Conservation (phyloP, 1,284 basidiomycete genomes). For the Peniophora sp. region DNA sequence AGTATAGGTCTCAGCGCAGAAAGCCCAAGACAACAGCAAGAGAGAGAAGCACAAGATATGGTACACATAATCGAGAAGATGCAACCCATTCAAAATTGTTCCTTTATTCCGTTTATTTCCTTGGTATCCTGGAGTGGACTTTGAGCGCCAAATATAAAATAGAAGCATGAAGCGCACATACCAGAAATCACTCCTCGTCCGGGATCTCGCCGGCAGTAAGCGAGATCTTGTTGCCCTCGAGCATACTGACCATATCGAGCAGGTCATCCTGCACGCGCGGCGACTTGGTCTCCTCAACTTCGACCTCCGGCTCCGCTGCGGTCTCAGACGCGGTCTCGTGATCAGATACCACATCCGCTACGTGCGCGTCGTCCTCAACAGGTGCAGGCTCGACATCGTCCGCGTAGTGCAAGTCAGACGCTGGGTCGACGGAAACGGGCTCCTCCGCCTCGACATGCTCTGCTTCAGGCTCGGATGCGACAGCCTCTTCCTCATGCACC, state of each 20-base stretch:
- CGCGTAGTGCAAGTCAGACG: constrained; percentile 4
- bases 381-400: constrained; percentile 1
- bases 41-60: no score
- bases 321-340: constrained; percentile 16
- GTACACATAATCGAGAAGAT: no score
- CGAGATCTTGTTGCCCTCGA: constrained; percentile 33
- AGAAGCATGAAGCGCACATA: background rate
- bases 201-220: constrained; percentile 24
- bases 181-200: constrained; percentile 19
- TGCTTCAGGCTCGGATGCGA: background rate
- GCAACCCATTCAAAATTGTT: no score
- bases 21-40: no score
- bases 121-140: no score
- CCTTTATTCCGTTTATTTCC: no score
- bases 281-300: no score
- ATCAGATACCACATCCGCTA: constrained; percentile 2
- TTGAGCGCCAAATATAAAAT: no score
- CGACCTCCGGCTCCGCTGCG: constrained; percentile 15
- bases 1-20: no score
- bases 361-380: constrained; percentile 1
- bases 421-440: background rate
- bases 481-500: background rate
- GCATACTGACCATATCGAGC: constrained; percentile 57
- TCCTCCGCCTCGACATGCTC: background rate
- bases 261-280: constrained; percentile 31